These are phyloP conservation scores for Schrenkiella parvula DNA, from an alignment of 345 rosid species.

Conservation along the genomic window DNA sequence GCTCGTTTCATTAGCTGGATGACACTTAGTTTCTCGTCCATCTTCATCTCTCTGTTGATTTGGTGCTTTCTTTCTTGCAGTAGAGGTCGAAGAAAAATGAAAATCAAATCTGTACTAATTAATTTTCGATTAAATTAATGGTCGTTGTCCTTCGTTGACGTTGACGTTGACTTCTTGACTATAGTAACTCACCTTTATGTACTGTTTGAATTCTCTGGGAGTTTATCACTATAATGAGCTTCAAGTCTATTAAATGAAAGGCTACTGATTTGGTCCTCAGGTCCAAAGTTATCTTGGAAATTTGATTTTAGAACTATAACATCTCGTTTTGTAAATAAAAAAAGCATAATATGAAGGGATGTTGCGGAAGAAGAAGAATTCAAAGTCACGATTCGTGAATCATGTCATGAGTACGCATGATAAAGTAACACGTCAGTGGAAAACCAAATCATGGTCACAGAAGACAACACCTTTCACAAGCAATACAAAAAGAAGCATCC, in stretches of 20 bases:
- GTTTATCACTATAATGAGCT: background rate
- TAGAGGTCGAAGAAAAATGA: background rate
- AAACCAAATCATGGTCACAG: constrained; percentile 11
- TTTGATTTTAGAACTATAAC: background rate
- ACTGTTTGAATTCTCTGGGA: background rate
- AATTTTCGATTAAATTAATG: background rate
- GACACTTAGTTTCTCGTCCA: constrained; percentile 28
- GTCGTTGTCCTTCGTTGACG: background rate
- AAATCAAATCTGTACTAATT: background rate
- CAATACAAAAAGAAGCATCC: background rate
- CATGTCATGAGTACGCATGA: background rate
- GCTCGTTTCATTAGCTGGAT: constrained; percentile 27
- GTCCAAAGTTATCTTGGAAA: background rate
- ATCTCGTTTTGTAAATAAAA: background rate
- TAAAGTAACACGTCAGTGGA: background rate
- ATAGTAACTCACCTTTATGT: background rate
- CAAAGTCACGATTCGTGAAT: background rate
- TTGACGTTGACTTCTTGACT: background rate
- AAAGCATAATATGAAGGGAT: background rate
- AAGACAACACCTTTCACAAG: constrained; percentile 3
- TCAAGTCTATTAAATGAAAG: background rate
- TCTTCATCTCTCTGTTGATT: background rate
- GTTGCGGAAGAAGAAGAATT: background rate
- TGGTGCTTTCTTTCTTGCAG: background rate
- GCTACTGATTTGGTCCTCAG: background rate